phyloP scores from a whole-genome alignment of 2,329 filamentous ascomycete species.

The Aspergillus sp. region DNA sequence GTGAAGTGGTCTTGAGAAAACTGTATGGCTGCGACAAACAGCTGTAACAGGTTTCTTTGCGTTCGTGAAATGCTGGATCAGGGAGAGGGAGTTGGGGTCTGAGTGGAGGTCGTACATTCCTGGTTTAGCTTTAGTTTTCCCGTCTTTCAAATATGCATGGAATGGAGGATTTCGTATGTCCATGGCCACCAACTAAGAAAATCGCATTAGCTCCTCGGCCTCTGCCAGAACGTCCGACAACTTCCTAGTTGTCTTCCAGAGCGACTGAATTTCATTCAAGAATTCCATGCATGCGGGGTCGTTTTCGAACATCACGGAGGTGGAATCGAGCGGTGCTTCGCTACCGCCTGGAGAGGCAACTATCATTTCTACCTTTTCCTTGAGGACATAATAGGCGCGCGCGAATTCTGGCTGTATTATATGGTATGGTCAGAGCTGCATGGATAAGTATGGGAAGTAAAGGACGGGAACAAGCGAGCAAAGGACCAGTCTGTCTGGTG shows the following conservation, averaged over 20 bases:
- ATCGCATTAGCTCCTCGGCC: conserved; percentile 54
- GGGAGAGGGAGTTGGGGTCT: conserved; percentile 13
- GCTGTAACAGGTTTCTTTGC: conserved; percentile 38
- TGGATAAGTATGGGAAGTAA: neutral
- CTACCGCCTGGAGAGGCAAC: conserved; percentile 56
- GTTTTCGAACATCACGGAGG: conserved; percentile 33
- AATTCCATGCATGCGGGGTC: neutral
- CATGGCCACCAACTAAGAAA: conserved; percentile 50
- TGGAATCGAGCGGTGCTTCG: conserved; percentile 51
- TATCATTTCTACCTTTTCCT: conserved; percentile 45
- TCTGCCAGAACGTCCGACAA: conserved; percentile 12
- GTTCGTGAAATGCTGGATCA: neutral
- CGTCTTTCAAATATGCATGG: no score
- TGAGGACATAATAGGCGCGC: conserved; percentile 54
- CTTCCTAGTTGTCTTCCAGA: neutral
- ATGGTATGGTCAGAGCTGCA: neutral
- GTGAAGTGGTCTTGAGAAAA: conserved; percentile 38
- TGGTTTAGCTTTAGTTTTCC: conserved; percentile 7
- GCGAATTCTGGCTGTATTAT: conserved; percentile 46
- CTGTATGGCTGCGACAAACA: conserved; percentile 44
- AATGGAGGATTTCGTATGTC: conserved; percentile 25
- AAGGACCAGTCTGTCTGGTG: conserved; percentile 61
- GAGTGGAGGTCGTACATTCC: conserved; percentile 44
- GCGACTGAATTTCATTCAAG: neutral
- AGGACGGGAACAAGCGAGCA: conserved; percentile 32